phyloP scores from a whole-genome alignment of 169 alveolate genomes.

The Theileria annulata region DNA sequence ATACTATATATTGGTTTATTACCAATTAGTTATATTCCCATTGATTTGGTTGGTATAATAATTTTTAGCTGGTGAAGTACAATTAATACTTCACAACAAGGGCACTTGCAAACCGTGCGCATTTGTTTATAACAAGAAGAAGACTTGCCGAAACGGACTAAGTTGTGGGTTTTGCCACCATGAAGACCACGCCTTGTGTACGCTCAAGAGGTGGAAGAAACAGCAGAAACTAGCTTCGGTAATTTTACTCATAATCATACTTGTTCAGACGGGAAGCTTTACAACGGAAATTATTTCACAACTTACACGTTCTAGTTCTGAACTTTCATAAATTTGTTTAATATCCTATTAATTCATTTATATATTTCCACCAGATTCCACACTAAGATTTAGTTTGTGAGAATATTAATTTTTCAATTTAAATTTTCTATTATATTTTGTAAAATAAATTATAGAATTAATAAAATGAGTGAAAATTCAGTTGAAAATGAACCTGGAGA shows the following conservation, averaged over 20 bases:
- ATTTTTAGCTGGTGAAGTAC: slow-evolving; percentile 51
- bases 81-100: slow-evolving; percentile 62
- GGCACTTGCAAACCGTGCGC: slow-evolving; percentile 84
- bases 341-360: background rate
- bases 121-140: slow-evolving; percentile 75
- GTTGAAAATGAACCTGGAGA: slow-evolving; percentile 9
- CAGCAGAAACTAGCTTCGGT: slow-evolving; percentile 70
- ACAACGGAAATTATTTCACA: slow-evolving; percentile 1
- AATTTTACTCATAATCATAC: background rate
- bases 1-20: background rate
- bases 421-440: background rate
- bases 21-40: background rate
- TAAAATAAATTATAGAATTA: background rate
- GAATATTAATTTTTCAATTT: background rate
- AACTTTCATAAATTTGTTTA: background rate
- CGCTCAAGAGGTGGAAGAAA: slow-evolving; percentile 79
- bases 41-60: no score
- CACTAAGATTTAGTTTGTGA: background rate
- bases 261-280: slow-evolving; percentile 20
- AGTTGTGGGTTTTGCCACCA: slow-evolving; percentile 79
- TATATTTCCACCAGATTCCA: background rate
- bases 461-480: slow-evolving; percentile 4
- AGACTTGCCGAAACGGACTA: slow-evolving; percentile 79
- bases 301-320: slow-evolving; percentile 16
- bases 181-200: slow-evolving; percentile 73